Conservation (phyloP, 2,329 filamentous ascomycete species). For the Pleoardoris graminearum region DNA sequence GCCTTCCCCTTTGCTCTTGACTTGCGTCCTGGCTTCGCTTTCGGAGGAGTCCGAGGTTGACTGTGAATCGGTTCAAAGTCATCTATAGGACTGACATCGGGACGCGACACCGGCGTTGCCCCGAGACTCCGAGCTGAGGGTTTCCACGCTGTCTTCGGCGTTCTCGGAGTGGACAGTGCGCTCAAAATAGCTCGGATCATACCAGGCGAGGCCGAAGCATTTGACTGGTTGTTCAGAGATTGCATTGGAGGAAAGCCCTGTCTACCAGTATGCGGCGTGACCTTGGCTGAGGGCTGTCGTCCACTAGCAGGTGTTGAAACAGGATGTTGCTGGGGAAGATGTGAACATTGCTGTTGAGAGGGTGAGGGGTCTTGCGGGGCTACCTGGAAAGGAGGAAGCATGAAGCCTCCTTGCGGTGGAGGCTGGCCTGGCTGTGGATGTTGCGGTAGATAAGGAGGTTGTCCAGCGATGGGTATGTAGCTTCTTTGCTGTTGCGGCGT, state of each 20-base stretch:
- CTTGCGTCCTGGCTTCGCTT: constrained; percentile 30
- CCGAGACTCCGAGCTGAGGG: constrained; percentile 17
- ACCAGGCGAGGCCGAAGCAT: constrained; percentile 32
- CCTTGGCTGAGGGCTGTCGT: constrained; percentile 15
- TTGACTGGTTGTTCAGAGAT: constrained; percentile 28
- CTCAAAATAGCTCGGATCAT: constrained; percentile 31
- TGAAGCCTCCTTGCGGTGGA: constrained; percentile 50
- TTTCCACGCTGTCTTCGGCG: constrained; percentile 39
- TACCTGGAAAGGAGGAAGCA: constrained; percentile 54
- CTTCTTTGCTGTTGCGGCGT: constrained; percentile 34
- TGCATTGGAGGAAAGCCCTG: constrained; percentile 26
- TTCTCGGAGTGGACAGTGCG: constrained; percentile 30
- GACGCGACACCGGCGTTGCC: constrained; percentile 25
- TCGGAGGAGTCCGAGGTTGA: constrained; percentile 24
- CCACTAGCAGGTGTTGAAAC: constrained; percentile 34
- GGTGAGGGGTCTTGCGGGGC: constrained; percentile 49
- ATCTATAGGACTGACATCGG: constrained; percentile 33
- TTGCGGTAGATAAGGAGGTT: constrained; percentile 37
- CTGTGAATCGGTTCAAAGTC: constrained; percentile 24
- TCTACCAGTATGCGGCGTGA: constrained; percentile 19
- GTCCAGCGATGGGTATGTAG: constrained; percentile 38
- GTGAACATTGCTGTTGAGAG: constrained; percentile 38
- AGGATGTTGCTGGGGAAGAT: constrained; percentile 30
- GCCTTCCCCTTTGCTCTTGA: constrained; percentile 29
- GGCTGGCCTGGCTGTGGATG: constrained; percentile 41